Percentiles rank a stretch among this genome's conserved stretches.
phyloP scores from a whole-genome alignment of 2,329 filamentous ascomycete species.

The Didymella exigua region DNA sequence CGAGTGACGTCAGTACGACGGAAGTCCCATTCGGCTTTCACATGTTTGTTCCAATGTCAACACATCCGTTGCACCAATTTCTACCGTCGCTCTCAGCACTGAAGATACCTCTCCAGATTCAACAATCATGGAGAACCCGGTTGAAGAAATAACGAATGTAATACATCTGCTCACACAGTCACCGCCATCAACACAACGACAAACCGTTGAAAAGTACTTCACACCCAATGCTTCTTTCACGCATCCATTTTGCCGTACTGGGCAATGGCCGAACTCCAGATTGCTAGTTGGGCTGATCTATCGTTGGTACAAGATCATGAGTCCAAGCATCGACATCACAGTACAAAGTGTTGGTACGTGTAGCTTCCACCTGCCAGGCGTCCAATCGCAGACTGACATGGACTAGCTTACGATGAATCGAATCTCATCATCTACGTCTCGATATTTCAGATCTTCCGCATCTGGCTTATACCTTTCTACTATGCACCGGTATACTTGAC shows the following conservation, averaged over 20 bases:
- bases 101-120: neutral
- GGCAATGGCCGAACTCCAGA: conserved; percentile 65
- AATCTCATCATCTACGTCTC: conserved; percentile 73
- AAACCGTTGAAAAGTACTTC: conserved; percentile 74
- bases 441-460: conserved; percentile 74
- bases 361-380: neutral
- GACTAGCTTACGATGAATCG: conserved; percentile 68
- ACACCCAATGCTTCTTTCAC: conserved; percentile 72
- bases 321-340: conserved; percentile 70
- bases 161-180: conserved; percentile 73
- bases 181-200: conserved; percentile 67
- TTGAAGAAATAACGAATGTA: conserved; percentile 66
- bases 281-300: conserved; percentile 73
- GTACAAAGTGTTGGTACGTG: conserved; percentile 65
- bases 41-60: neutral
- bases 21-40: neutral
- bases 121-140: conserved; percentile 30
- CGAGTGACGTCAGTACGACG: neutral
- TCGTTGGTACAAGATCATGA: conserved; percentile 76
- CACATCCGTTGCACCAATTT: neutral
- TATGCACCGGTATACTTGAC: conserved; percentile 70
- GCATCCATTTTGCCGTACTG: conserved; percentile 78
- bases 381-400: neutral
- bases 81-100: neutral
- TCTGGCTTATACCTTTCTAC: conserved; percentile 81